Evolutionary conservation across 768 basidiomycete genomes (phyloP).

Genomic region (Mycena rosella): DNA sequence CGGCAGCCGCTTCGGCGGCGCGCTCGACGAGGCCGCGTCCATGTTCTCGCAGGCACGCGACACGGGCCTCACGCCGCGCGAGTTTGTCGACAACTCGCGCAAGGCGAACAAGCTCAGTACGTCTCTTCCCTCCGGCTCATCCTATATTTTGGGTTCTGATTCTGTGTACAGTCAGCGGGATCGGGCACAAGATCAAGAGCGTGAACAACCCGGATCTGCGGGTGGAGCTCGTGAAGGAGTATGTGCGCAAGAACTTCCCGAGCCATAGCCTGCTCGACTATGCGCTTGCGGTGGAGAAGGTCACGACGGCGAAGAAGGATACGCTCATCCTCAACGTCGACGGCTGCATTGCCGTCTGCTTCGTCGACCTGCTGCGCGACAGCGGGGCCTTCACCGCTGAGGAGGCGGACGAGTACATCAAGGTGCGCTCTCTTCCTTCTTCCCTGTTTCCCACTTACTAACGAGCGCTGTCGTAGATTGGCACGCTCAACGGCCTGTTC

Average conservation of each 20-base stretch:
- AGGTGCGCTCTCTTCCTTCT: slow-evolving; percentile 51
- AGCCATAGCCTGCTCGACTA: slow-evolving; percentile 93
- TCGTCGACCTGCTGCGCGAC: slow-evolving; percentile 94
- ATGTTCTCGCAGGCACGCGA: slow-evolving; percentile 97
- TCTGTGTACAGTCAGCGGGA: slow-evolving; percentile 83
- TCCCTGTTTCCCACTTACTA: background rate
- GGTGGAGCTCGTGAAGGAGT: slow-evolving; percentile 96
- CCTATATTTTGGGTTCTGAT: slow-evolving; percentile 22
- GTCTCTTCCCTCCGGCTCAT: slow-evolving; percentile 46
- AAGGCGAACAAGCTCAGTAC: slow-evolving; percentile 94
- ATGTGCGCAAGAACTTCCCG: slow-evolving; percentile 95
- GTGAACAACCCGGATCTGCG: slow-evolving; percentile 96
- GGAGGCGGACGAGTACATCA: slow-evolving; percentile 98
- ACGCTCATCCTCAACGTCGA: slow-evolving; percentile 98
- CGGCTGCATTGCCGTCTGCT: slow-evolving; percentile 95
- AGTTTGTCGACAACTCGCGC: slow-evolving; percentile 95
- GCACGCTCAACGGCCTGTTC: slow-evolving; percentile 95
- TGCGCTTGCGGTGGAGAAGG: slow-evolving; percentile 96
- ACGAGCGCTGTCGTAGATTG: no score
- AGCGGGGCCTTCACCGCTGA: slow-evolving; percentile 95
- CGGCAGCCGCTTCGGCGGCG: slow-evolving; percentile 98
- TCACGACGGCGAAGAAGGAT: slow-evolving; percentile 98
- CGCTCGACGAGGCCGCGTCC: slow-evolving; percentile 94
- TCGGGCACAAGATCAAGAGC: slow-evolving; percentile 99
- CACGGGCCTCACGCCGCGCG: slow-evolving; percentile 94